phyloP scores from a whole-genome alignment of 345 rosid species.

The Cardamine occulta region DNA sequence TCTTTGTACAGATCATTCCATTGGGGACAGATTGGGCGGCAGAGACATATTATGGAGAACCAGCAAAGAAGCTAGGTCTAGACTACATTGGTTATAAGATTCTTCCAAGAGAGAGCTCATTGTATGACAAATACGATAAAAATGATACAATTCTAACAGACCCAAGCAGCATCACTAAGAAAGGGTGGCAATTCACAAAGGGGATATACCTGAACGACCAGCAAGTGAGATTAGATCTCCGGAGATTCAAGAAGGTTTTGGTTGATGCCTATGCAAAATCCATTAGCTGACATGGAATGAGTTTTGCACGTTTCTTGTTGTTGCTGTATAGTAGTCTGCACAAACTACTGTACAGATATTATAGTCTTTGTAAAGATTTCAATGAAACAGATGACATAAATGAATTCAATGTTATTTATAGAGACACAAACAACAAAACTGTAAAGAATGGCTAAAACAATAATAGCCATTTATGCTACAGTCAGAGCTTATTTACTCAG shows the following conservation, averaged over 20 bases:
- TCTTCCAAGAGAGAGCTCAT: constrained; percentile 71
- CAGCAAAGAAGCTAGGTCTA: constrained; percentile 74
- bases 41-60: constrained; percentile 76
- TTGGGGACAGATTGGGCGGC: constrained; percentile 92
- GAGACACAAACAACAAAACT: constrained; percentile 24
- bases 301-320: neutral
- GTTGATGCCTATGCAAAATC: constrained; percentile 53
- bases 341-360: constrained; percentile 18
- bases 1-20: constrained; percentile 75
- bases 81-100: constrained; percentile 65
- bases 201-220: constrained; percentile 68
- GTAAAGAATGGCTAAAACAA: constrained; percentile 31
- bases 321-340: constrained; percentile 36
- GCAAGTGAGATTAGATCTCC: constrained; percentile 57
- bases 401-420: constrained; percentile 31
- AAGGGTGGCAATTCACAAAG: constrained; percentile 86
- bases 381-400: constrained; percentile 29
- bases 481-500: constrained; percentile 38
- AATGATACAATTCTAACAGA: constrained; percentile 66
- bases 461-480: constrained; percentile 29
- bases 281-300: constrained; percentile 26
- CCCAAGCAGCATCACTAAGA: constrained; percentile 57
- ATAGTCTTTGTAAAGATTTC: constrained; percentile 30
- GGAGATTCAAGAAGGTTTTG: constrained; percentile 63
- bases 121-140: constrained; percentile 59